These are phyloP conservation scores for Eucalyptus curtisii DNA, from an alignment of 345 rosid genomes.

Conservation along the genomic window DNA sequence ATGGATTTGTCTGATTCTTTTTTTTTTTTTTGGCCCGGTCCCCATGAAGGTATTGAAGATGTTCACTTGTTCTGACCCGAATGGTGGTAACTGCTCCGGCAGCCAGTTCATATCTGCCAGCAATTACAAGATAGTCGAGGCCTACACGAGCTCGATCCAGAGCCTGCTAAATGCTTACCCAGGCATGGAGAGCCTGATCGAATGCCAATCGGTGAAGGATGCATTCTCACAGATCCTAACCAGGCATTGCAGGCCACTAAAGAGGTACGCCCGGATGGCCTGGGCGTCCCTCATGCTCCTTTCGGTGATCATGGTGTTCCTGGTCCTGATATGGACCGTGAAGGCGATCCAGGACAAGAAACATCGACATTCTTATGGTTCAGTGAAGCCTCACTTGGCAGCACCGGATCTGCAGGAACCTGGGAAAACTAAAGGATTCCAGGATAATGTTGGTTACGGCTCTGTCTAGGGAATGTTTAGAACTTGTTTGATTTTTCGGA, in stretches of 20 bases:
- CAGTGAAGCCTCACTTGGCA: slow-evolving; percentile 20
- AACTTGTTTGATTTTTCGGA: neutral
- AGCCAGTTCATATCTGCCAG: slow-evolving; percentile 24
- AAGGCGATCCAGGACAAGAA: slow-evolving; percentile 9
- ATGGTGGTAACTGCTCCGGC: slow-evolving; percentile 25
- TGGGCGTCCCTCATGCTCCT: slow-evolving; percentile 43
- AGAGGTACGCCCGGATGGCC: slow-evolving; percentile 20
- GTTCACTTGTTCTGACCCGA: slow-evolving; percentile 28
- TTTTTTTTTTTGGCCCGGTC: neutral
- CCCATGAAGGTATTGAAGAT: slow-evolving; percentile 12
- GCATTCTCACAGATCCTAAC: slow-evolving; percentile 40
- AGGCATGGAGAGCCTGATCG: slow-evolving; percentile 33
- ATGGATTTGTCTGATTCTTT: neutral
- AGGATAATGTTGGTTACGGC: neutral
- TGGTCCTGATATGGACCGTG: slow-evolving; percentile 27
- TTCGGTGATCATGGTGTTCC: slow-evolving; percentile 25
- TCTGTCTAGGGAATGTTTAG: neutral
- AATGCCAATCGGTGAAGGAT: slow-evolving; percentile 41
- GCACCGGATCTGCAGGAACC: neutral
- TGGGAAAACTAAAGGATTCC: neutral
- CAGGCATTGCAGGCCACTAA: slow-evolving; percentile 42
- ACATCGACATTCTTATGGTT: slow-evolving; percentile 5
- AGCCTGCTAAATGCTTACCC: slow-evolving; percentile 43
- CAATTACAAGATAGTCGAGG: slow-evolving; percentile 17
- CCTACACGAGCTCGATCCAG: slow-evolving; percentile 42